Evolutionary conservation across 176 grass and related monocot genomes (phyloP).

Genomic region (Chrysopogon serrulatus): DNA sequence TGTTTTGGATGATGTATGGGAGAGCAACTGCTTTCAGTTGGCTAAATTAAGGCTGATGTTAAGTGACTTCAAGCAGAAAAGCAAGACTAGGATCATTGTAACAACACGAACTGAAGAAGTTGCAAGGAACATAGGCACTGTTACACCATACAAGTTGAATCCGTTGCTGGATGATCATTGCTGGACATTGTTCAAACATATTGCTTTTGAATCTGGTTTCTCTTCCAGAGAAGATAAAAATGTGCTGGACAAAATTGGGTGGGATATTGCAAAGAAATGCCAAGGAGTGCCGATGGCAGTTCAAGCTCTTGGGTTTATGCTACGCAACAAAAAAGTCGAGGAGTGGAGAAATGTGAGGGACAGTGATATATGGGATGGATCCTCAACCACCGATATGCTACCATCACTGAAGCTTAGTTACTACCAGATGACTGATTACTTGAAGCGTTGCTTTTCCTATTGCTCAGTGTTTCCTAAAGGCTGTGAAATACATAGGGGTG

Average conservation of each 20-base stretch:
- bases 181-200: neutral
- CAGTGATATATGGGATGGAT: neutral
- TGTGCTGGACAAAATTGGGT: neutral
- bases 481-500: neutral
- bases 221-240: neutral
- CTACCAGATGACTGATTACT: neutral
- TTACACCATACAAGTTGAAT: neutral
- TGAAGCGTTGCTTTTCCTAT: neutral
- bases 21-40: neutral
- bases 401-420: neutral
- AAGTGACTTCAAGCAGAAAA: neutral
- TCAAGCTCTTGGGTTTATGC: neutral
- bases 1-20: neutral
- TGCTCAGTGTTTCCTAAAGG: neutral
- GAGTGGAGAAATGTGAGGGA: neutral
- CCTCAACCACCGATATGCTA: neutral
- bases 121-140: neutral
- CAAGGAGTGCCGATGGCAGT: neutral
- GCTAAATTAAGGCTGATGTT: neutral
- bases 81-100: neutral
- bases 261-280: neutral
- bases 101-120: slow-evolving; percentile 3
- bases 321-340: neutral
- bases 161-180: neutral
- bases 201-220: neutral